phyloP scores from a whole-genome alignment of 768 basidiomycete species.

The Sarcomyxa edulis region DNA sequence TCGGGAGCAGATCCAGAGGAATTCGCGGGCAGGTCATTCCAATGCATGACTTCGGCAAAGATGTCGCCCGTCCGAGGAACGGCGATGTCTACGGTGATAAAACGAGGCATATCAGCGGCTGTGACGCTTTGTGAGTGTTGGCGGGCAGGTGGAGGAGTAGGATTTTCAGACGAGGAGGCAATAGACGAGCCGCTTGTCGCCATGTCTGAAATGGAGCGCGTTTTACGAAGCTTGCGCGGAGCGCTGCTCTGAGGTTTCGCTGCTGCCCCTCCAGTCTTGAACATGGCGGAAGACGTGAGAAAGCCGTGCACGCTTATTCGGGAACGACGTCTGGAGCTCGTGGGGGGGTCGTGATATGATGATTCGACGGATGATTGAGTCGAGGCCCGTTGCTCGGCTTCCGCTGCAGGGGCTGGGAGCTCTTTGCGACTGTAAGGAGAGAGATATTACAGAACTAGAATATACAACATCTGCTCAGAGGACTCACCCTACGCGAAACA shows the following conservation, averaged over 20 bases:
- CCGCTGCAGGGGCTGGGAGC: conserved; percentile 53
- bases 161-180: conserved; percentile 19
- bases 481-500: conserved; percentile 75
- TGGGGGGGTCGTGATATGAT: conserved; percentile 26
- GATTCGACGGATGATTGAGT: conserved; percentile 20
- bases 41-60: conserved; percentile 65
- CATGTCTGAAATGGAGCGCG: conserved; percentile 69
- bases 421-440: conserved; percentile 46
- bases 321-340: conserved; percentile 45
- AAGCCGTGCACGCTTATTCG: conserved; percentile 65
- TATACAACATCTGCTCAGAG: too few species aligned
- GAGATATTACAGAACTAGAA: conserved; percentile 2
- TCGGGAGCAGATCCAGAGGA: conserved; percentile 19
- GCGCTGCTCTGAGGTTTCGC: conserved; percentile 24
- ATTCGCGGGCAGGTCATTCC: conserved; percentile 30
- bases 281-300: conserved; percentile 44
- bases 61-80: conserved; percentile 36
- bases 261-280: conserved; percentile 30
- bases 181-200: too few species aligned
- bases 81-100: conserved; percentile 21
- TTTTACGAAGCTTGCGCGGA: conserved; percentile 57
- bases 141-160: conserved; percentile 29
- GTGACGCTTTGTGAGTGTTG: conserved; percentile 80
- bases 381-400: too few species aligned
- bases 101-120: conserved; percentile 54